Evolutionary conservation across 2,329 filamentous ascomycete genomes (phyloP).

Genomic region (Pseudogymnoascus destructans): DNA sequence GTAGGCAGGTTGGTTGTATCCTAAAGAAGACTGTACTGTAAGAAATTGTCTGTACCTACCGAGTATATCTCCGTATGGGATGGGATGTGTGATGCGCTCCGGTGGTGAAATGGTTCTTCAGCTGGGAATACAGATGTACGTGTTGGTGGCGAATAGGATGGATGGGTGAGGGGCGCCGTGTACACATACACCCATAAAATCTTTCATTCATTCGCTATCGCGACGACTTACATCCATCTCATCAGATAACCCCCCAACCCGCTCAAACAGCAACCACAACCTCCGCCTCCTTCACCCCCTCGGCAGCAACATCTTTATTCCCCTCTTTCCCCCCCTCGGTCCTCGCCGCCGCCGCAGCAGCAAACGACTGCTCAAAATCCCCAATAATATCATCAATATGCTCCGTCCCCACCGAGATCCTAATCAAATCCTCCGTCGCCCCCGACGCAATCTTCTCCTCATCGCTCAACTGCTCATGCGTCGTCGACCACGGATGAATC

Average conservation of each 20-base stretch:
- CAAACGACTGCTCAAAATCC: constrained; percentile 87
- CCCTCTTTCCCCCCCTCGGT: constrained; percentile 19
- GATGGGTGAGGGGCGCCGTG: background rate
- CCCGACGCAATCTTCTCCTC: constrained; percentile 71
- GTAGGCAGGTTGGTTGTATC: too few species aligned
- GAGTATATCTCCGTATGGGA: too few species aligned
- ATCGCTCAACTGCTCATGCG: constrained; percentile 79
- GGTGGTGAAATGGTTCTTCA: background rate
- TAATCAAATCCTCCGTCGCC: constrained; percentile 81
- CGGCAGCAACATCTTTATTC: constrained; percentile 12
- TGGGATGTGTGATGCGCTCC: background rate
- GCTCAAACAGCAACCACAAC: background rate
- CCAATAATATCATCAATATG: constrained; percentile 96
- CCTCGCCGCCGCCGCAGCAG: constrained; percentile 37
- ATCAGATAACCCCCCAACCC: background rate
- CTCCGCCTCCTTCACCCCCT: background rate
- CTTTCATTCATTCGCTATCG: background rate
- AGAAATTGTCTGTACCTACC: too few species aligned
- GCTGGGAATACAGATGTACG: background rate
- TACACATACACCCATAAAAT: background rate
- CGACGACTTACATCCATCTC: background rate
- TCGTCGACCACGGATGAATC: constrained; percentile 91
- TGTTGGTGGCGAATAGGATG: background rate
- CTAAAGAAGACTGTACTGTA: too few species aligned
- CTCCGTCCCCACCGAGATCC: constrained; percentile 89